These are phyloP conservation scores for Aureobasidium pullulans DNA, from an alignment of 2,329 filamentous ascomycete genomes.

Conservation along the genomic window DNA sequence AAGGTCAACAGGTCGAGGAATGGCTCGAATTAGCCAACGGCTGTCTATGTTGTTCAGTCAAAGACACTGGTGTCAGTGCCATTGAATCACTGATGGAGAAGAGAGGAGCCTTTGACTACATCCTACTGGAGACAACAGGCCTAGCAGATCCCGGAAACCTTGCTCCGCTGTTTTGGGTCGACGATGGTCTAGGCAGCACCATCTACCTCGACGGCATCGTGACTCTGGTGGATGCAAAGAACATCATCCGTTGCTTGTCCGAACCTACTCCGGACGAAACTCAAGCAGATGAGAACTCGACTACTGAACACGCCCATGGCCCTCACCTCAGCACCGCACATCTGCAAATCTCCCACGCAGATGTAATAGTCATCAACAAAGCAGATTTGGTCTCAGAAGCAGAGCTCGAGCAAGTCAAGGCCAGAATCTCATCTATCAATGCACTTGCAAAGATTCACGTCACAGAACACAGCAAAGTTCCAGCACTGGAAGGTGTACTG, in stretches of 20 bases:
- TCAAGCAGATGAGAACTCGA: slow-evolving; percentile 24
- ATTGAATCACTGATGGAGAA: slow-evolving; percentile 95
- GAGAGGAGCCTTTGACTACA: slow-evolving; percentile 92
- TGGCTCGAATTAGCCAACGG: slow-evolving; percentile 96
- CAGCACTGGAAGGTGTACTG: slow-evolving; percentile 74
- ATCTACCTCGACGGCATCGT: slow-evolving; percentile 97
- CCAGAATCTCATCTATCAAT: slow-evolving; percentile 78
- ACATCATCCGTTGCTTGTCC: slow-evolving; percentile 75
- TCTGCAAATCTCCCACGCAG: slow-evolving; percentile 92
- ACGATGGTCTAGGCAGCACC: slow-evolving; percentile 87
- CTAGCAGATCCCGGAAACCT: slow-evolving; percentile 93
- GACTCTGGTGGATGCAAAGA: slow-evolving; percentile 90
- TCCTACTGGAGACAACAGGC: slow-evolving; percentile 91
- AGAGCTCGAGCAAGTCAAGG: slow-evolving; percentile 62
- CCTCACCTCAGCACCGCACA: slow-evolving; percentile 85
- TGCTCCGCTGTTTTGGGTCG: slow-evolving; percentile 94
- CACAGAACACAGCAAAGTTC: slow-evolving; percentile 72
- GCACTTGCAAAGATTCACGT: slow-evolving; percentile 76
- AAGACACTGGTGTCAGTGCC: slow-evolving; percentile 87
- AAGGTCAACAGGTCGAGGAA: slow-evolving; percentile 72
- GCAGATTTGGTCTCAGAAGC: slow-evolving; percentile 67
- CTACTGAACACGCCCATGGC: slow-evolving; percentile 41
- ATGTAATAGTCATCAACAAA: slow-evolving; percentile 93
- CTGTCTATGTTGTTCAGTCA: slow-evolving; percentile 96
- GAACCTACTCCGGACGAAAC: slow-evolving; percentile 41